Evolutionary conservation across 768 basidiomycete genomes (phyloP), one percentile per base, ranked within the genome.

Genomic region (Phanerodontia chrysosporium): DNA sequence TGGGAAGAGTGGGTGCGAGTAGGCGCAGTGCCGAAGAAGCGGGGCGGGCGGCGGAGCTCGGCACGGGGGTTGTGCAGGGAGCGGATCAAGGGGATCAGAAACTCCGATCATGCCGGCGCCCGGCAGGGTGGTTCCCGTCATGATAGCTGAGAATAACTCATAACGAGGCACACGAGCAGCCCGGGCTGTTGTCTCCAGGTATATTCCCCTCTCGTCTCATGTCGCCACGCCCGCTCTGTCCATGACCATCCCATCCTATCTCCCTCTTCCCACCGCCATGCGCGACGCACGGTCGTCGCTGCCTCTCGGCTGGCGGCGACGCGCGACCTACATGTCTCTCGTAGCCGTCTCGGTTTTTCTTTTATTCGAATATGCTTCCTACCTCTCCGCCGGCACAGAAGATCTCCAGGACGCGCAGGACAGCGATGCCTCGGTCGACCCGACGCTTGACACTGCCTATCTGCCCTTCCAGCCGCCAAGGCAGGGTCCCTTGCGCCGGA

Each of bases 391-490:
- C 46, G 52, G 52, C 25, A 29, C 25, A 13, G 62, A 59, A 14
- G 44, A 58, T 36, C 27, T 51, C 2, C 58, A 59, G 18, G 60
- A 62, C 21, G 14, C 32, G 21, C 56, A 61, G 7, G 39, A 61
- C 45, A 13, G 36, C 44, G 49, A 62, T 10, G 9, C 54, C 16
- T 21, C 18, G 18, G 18, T 54, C 45, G 59, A 61, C 36, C 48
- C 44, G 1, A 24, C 35, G 16, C 24, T 60, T 8, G 58, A 60
- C 28, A 24, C 58, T 24, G 44, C 42, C 18, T 63, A 59, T 49
- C 57, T 62, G 22, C 65, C 65, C 16, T 62, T 64, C 49, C 62
- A 57, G 45, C 63, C 63, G 18, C 52, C 64, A 9, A 55, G 55
- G 27, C 60, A 36, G 18, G 64, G 25, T 46, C 52, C 45, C 29